Conservation (phyloP, 768 basidiomycete species). For the Serendipita indica region DNA sequence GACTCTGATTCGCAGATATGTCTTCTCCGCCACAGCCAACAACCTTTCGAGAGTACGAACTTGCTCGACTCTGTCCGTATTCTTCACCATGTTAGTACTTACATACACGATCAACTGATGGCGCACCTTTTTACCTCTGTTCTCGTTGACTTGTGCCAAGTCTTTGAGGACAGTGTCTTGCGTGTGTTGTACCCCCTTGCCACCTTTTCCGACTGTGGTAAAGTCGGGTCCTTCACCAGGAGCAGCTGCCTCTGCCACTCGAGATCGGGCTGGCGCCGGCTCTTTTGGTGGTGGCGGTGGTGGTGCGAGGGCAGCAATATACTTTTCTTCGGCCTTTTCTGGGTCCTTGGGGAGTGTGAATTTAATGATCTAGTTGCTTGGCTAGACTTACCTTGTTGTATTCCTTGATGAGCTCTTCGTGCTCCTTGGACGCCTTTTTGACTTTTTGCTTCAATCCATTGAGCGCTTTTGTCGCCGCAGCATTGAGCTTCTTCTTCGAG, state of each 20-base stretch:
- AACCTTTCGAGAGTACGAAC: constrained; percentile 80
- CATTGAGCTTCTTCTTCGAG: constrained; percentile 93
- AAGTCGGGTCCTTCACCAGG: constrained; percentile 47
- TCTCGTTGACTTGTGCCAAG: constrained; percentile 80
- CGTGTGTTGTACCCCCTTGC: constrained; percentile 67
- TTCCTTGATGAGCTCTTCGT: constrained; percentile 63
- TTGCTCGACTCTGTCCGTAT: constrained; percentile 92
- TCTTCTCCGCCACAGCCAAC: constrained; percentile 67
- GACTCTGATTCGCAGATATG: constrained; percentile 89
- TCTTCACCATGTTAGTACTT: constrained; percentile 32
- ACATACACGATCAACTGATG: constrained; percentile 4
- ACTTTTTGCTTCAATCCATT: constrained; percentile 98
- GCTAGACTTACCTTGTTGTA: constrained; percentile 52
- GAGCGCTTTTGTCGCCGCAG: constrained; percentile 80
- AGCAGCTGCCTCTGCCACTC: constrained; percentile 24
- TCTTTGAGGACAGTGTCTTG: constrained; percentile 84
- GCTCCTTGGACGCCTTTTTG: constrained; percentile 79
- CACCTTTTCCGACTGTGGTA: constrained; percentile 82
- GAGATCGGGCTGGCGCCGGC: constrained; percentile 17
- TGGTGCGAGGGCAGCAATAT: constrained; percentile 33
- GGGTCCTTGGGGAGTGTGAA: constrained; percentile 46
- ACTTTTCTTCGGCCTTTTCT: constrained; percentile 72
- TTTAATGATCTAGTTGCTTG: neutral
- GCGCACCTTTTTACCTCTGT: constrained; percentile 86
- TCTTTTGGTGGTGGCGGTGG: constrained; percentile 29